These are phyloP conservation scores for Lizonia empirigonia DNA, from an alignment of 2,329 filamentous ascomycete species.

Conservation along the genomic window DNA sequence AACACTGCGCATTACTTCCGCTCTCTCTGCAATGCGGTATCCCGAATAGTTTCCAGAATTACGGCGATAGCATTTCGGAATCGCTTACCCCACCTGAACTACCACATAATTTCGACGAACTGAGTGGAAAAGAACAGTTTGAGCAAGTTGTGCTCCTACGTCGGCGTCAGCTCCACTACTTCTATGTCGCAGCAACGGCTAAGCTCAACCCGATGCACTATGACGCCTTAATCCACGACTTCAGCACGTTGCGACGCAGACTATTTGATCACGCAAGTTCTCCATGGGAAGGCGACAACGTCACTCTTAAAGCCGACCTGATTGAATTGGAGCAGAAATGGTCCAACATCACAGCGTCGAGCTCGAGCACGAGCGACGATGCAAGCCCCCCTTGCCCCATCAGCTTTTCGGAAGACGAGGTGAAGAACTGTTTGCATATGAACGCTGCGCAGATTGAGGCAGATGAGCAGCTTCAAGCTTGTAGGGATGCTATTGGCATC, in stretches of 20 bases:
- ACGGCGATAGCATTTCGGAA: constrained; percentile 40
- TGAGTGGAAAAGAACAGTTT: constrained; percentile 30
- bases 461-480: constrained; percentile 32
- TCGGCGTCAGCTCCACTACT: constrained; percentile 38
- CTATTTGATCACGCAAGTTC: constrained; percentile 33
- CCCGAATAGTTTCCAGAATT: constrained; percentile 50
- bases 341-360: constrained; percentile 16
- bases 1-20: constrained; percentile 47
- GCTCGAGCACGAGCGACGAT: constrained; percentile 7
- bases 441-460: constrained; percentile 29
- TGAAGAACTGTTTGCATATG: constrained; percentile 26
- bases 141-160: constrained; percentile 36
- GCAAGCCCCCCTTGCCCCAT: constrained; percentile 27
- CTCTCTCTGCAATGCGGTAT: constrained; percentile 48
- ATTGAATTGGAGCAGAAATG: constrained; percentile 30
- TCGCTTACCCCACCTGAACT: constrained; percentile 28
- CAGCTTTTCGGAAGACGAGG: constrained; percentile 28
- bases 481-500: constrained; percentile 32
- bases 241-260: constrained; percentile 30
- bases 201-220: constrained; percentile 36
- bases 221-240: constrained; percentile 28
- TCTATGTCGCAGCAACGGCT: constrained; percentile 33
- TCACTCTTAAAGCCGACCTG: constrained; percentile 35
- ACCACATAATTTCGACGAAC: constrained; percentile 29
- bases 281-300: constrained; percentile 41